Evolutionary conservation across 1,139 yeast species (phyloP), one percentile per base, ranked within the genome.

Genomic region (Arxiozyma heterogenica): DNA sequence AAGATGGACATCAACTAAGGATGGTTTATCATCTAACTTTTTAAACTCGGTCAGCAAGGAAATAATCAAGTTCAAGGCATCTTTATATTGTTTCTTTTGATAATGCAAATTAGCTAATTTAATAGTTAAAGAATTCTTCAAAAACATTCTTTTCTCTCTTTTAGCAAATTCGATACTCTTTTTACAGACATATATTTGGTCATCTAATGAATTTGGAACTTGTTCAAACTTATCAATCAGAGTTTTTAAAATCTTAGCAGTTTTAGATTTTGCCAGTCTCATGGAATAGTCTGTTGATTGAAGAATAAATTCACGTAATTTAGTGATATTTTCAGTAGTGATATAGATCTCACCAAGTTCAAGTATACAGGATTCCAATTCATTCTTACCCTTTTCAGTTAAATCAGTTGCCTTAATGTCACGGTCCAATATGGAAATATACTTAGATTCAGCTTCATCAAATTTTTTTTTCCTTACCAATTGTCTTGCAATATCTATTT

Each of bases 1-100:
- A 62, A 94, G 76, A 72, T 93, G 98, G 44, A 94, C 97, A 68
- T 94, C 98, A 12, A 94, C 96, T 55, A 94, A 79, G 42, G 96
- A 88, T 53, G 93, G 84, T 72, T 94, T 94, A 71, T 94, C 99
- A 70, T 94, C 98, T 63, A 94, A 77, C 68, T 89, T 86, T 73
- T 93, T 93, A 70, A 91, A 88, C 70, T 93, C 98, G 59, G 79
- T 77, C 63, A 93, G 76, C 64, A 94, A 77, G 21, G 78, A 78
- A 59, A 83, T 82, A 60, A 90, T 86, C 59, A 91, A 79, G 52
- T 77, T 75, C 55, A 94, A 74, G 3, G 97, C 86, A 49, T 83
- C 88, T 59, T 82, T 81, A 70, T 82, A 87, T 51, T 80, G 80
- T 57, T 73, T 73, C 67, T 84, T 84, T 55, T 78, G 75, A 67